These are phyloP conservation scores for Punctularia strigosozonata DNA, from an alignment of 768 basidiomycete species.

Conservation along the genomic window DNA sequence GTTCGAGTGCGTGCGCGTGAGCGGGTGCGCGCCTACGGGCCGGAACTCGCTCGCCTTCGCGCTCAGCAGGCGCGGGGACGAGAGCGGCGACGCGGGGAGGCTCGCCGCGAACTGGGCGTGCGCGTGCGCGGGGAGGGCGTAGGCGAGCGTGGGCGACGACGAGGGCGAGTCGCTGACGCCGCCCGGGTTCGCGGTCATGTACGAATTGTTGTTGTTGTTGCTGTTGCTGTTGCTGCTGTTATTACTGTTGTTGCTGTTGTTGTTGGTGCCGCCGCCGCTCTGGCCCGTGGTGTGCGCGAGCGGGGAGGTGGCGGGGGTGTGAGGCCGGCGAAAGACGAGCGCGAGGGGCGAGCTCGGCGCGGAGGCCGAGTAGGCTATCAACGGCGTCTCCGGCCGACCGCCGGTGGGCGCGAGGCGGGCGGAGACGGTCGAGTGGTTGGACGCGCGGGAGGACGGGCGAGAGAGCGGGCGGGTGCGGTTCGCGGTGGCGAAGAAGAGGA, in stretches of 20 bases:
- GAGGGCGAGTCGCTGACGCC: conserved; percentile 44
- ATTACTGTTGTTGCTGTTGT: too few species aligned
- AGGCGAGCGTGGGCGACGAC: conserved; percentile 54
- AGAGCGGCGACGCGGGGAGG: conserved; percentile 73
- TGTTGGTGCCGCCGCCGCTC: too few species aligned
- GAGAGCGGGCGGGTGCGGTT: conserved; percentile 71
- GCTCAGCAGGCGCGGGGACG: conserved; percentile 76
- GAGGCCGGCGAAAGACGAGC: conserved; percentile 63
- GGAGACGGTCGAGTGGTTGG: conserved; percentile 47
- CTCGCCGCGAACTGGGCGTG: conserved; percentile 64
- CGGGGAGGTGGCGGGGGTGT: conserved; percentile 70
- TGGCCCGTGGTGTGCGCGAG: conserved; percentile 43
- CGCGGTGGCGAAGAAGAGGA: conserved; percentile 72
- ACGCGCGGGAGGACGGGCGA: conserved; percentile 70
- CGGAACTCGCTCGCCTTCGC: conserved; percentile 88
- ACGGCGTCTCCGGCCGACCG: conserved; percentile 74
- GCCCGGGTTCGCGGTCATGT: conserved; percentile 44
- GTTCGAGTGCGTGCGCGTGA: conserved; percentile 60
- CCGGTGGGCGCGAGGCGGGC: conserved; percentile 41
- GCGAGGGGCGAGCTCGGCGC: conserved; percentile 70
- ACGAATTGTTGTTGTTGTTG: too few species aligned
- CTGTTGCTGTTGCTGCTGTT: too few species aligned
- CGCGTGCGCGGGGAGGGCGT: conserved; percentile 40
- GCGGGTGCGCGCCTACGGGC: conserved; percentile 70
- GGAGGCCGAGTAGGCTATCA: too few species aligned